These are phyloP conservation scores for Phytophthora crassamura DNA, from an alignment of 352 stramenopile genomes.

Conservation along the genomic window DNA sequence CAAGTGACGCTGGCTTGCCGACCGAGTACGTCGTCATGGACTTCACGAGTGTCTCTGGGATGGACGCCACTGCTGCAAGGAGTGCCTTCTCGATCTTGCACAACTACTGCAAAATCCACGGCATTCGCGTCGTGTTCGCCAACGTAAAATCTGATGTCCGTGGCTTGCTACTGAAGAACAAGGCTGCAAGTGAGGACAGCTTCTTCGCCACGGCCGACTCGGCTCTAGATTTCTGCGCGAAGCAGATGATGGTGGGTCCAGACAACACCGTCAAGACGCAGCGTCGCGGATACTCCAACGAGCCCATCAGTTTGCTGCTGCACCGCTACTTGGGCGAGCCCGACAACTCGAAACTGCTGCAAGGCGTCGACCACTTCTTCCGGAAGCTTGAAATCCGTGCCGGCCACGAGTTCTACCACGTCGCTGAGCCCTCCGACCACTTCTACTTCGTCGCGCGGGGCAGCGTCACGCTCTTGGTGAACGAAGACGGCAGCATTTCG, in stretches of 20 bases:
- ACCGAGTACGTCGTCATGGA: conserved; percentile 86
- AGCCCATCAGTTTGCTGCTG: conserved; percentile 61
- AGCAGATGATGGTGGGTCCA: conserved; percentile 45
- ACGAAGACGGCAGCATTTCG: conserved; percentile 59
- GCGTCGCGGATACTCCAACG: conserved; percentile 38
- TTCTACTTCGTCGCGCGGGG: conserved; percentile 77
- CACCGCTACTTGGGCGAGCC: conserved; percentile 79
- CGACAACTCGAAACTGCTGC: conserved; percentile 63
- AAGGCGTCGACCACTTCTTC: conserved; percentile 68
- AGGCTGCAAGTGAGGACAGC: conserved; percentile 53
- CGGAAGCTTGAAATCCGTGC: conserved; percentile 42
- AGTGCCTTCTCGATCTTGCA: conserved; percentile 81
- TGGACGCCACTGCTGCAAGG: conserved; percentile 81
- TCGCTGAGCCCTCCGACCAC: conserved; percentile 52
- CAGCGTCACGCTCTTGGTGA: conserved; percentile 75
- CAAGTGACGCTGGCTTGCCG: conserved; percentile 40
- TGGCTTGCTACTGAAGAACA: conserved; percentile 62
- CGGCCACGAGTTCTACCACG: conserved; percentile 70
- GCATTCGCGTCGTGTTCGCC: conserved; percentile 66
- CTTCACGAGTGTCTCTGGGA: conserved; percentile 82
- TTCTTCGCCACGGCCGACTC: conserved; percentile 73
- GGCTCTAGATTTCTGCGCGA: conserved; percentile 74
- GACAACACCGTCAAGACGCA: conserved; percentile 19
- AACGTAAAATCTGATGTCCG: conserved; percentile 64
- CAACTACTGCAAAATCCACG: conserved; percentile 70